Evolutionary conservation across 768 basidiomycete species (phyloP), one percentile per base, ranked within the genome.

Genomic region (Cystobasidium onofrii): DNA sequence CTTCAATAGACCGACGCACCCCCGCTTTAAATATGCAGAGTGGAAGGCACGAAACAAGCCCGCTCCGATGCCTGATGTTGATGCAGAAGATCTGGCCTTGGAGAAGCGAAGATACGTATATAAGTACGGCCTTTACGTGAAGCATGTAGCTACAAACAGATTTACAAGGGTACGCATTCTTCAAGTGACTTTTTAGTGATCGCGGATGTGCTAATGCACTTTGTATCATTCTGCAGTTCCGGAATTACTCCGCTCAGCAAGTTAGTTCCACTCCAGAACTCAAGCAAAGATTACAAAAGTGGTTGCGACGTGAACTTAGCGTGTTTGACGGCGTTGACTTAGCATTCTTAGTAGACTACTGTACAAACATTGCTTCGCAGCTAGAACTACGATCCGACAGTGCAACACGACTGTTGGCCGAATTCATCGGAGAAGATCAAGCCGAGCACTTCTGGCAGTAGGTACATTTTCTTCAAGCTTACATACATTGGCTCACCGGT

Each of bases 401-500:
- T 34, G 76, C 77, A 1, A 76, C 78, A 33, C 75, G 78, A 0
- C 73, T 79, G 39, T 54, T 79, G 15, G 61, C 73, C 10, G 78
- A 79, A 60, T 79, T 79, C 46, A 65, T 79, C 20, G 71, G 74
- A 15, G 74, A 74, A 7, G 33, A 76, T 44, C 34, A 75, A 25
- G 78, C 78, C 0, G 75, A 76, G 36, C 78, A 79, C 57, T 74
- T 79, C 46, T 76, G 73, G 15, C 78, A 78, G 61, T 75, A 76
- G 52, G 70, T 76, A 18, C 33, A 6, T 44, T 34, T 25, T 29
- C 25, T 63, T 12, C 4, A 57, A 54, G 27, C 25, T n/a, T 71
- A 64, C 36, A 61, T 13, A 55, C 17, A 29, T 33, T 29, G 13
- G 17, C 27, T 25, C 25, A 20, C 55, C 20, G 65, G 10, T 31